A percentile compares a stretch with the other conserved stretches of the same genome.
Conservation (phyloP, 129 eudicot species). For the Arctium minus region DNA sequence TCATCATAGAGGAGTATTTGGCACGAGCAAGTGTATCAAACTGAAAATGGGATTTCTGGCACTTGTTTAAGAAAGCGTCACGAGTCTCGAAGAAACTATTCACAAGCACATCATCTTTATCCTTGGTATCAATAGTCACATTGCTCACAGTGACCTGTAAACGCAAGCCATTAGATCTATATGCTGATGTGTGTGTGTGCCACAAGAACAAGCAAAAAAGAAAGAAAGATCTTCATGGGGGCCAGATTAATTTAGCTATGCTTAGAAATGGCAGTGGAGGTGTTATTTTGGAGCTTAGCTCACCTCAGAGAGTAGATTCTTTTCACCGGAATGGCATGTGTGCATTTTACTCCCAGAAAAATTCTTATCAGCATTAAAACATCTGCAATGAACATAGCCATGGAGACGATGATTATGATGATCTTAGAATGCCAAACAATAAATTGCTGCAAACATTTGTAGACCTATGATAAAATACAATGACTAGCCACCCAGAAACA, state of each 20-base stretch:
- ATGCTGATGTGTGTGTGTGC: background rate
- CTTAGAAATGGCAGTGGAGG: background rate
- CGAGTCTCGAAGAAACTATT: slow-evolving; percentile 56
- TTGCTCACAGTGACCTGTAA: slow-evolving; percentile 51
- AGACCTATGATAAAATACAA: too few relatives aligned
- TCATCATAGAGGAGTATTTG: slow-evolving; percentile 92
- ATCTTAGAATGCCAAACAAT: background rate
- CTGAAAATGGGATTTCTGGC: slow-evolving; percentile 66
- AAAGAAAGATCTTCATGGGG: background rate
- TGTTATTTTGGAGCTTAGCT: background rate
- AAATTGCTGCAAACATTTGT: background rate
- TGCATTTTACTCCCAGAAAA: slow-evolving; percentile 34
- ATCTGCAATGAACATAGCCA: slow-evolving; percentile 42
- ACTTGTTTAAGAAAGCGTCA: slow-evolving; percentile 60
- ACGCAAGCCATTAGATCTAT: background rate
- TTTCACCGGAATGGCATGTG: slow-evolving; percentile 57
- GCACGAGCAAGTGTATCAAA: slow-evolving; percentile 82
- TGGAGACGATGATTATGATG: background rate
- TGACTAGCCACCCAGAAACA: too few relatives aligned
- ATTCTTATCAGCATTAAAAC: slow-evolving; percentile 35
- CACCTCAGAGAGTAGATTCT: slow-evolving; percentile 61
- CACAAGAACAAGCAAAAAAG: background rate
- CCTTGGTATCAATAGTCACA: slow-evolving; percentile 60
- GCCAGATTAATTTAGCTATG: background rate
- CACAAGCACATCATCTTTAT: slow-evolving; percentile 48